phyloP scores from a whole-genome alignment of 1,284 basidiomycete genomes.

The Ustilago tritici region DNA sequence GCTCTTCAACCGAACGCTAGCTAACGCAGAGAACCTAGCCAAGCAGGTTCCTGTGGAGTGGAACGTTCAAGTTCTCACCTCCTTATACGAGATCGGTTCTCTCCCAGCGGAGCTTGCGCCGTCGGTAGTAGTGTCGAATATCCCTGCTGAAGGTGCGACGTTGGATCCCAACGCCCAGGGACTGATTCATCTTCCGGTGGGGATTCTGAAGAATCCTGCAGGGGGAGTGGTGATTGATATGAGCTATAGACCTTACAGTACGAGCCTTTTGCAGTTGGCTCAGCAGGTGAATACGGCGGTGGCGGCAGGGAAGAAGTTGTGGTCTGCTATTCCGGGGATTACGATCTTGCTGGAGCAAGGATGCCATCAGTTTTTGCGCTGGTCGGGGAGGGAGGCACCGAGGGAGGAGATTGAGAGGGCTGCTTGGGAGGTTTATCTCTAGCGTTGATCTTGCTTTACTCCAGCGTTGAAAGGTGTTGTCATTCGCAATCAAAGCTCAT shows the following conservation, averaged over 20 bases:
- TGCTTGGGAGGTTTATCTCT: constrained; percentile 57
- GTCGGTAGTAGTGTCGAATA: constrained; percentile 62
- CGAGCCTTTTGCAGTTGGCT: constrained; percentile 58
- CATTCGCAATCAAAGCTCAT: no score
- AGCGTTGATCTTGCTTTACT: constrained; percentile 13
- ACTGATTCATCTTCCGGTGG: constrained; percentile 51
- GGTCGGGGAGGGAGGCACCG: constrained; percentile 63
- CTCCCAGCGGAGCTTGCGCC: constrained; percentile 29
- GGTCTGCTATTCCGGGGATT: constrained; percentile 61
- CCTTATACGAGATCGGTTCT: constrained; percentile 33
- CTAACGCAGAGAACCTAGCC: constrained; percentile 58
- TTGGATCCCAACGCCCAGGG: constrained; percentile 31
- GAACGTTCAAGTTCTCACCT: constrained; percentile 56
- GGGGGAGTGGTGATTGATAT: constrained; percentile 69
- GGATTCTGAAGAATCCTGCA: constrained; percentile 42
- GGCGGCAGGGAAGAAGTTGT: constrained; percentile 26
- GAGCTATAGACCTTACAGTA: constrained; percentile 66
- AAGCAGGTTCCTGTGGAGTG: constrained; percentile 59
- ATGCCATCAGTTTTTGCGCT: constrained; percentile 64
- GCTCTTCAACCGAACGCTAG: constrained; percentile 66
- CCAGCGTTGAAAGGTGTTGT: no score
- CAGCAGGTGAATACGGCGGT: constrained; percentile 28
- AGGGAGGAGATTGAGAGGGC: constrained; percentile 48
- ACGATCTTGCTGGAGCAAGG: constrained; percentile 67
- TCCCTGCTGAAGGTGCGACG: constrained; percentile 61